phyloP scores from a whole-genome alignment of 2,329 filamentous ascomycete genomes.

The Ambrosiella xylebori region DNA sequence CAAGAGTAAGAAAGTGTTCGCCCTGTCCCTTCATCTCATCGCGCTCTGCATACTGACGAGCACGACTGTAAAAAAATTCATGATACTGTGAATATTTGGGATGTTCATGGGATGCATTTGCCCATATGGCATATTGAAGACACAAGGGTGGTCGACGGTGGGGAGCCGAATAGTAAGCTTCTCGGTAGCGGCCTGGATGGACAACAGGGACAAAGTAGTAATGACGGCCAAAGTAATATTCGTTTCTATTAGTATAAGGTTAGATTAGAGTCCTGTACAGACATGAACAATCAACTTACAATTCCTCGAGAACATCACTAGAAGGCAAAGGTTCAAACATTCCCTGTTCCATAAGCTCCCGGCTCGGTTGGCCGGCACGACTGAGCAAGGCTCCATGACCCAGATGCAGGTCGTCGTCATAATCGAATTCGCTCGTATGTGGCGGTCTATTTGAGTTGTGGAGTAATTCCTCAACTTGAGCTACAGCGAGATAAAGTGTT shows the following conservation, averaged over 20 bases:
- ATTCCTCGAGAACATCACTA: slow-evolving; percentile 62
- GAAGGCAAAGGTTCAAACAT: slow-evolving; percentile 67
- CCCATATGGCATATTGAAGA: slow-evolving; percentile 77
- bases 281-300: slow-evolving; percentile 38
- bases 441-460: slow-evolving; percentile 40
- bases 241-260: slow-evolving; percentile 32
- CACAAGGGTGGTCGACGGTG: slow-evolving; percentile 66
- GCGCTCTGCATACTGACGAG: slow-evolving; percentile 64
- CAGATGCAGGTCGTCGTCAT: slow-evolving; percentile 15
- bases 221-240: slow-evolving; percentile 58
- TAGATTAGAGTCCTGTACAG: slow-evolving; percentile 1
- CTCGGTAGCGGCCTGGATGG: slow-evolving; percentile 57
- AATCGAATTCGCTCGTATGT: slow-evolving; percentile 15
- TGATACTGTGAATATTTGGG: slow-evolving; percentile 57
- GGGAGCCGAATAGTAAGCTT: slow-evolving; percentile 53
- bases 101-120: slow-evolving; percentile 53
- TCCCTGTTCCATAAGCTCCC: slow-evolving; percentile 54
- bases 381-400: not conserved
- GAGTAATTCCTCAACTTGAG: slow-evolving; percentile 66
- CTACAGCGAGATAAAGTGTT: slow-evolving; percentile 23
- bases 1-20: slow-evolving; percentile 62
- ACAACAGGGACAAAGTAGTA: slow-evolving; percentile 61
- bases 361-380: not conserved
- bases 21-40: slow-evolving; percentile 72
- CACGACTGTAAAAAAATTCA: slow-evolving; percentile 63